phyloP scores from a whole-genome alignment of 768 basidiomycete species.

The Lyophyllum atratum region DNA sequence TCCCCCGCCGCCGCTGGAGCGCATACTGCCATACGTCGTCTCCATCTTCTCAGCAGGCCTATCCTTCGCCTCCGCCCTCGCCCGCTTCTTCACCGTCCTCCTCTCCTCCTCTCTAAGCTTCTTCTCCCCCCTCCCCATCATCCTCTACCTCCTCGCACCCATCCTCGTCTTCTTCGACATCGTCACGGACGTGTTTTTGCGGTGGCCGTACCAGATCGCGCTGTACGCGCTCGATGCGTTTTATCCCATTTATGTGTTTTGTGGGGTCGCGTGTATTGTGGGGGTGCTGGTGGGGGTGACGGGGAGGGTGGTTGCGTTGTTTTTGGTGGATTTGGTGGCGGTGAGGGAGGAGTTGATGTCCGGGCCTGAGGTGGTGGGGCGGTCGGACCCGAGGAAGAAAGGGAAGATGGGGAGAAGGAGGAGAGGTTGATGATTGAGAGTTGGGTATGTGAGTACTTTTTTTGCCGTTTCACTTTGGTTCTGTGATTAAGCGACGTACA shows the following conservation, averaged over 20 bases:
- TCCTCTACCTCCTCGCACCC: conserved; percentile 51
- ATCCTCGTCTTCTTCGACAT: conserved; percentile 42
- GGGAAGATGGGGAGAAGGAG: not conserved
- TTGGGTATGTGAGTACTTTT: not conserved
- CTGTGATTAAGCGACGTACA: too few species aligned
- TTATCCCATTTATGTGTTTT: conserved; percentile 59
- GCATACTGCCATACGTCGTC: conserved; percentile 14
- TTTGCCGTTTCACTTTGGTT: not conserved
- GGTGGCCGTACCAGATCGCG: conserved; percentile 44
- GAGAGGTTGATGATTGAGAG: conserved; percentile 1
- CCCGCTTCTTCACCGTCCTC: conserved; percentile 1
- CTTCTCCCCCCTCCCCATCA: conserved; percentile 27
- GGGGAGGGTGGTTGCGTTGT: conserved; percentile 22
- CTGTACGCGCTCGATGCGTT: conserved; percentile 42
- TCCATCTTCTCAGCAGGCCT: conserved; percentile 6
- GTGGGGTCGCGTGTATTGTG: conserved; percentile 55
- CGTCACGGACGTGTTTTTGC: conserved; percentile 40
- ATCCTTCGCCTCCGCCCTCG: conserved; percentile 6
- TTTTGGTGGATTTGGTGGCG: conserved; percentile 13
- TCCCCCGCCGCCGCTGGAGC: conserved; percentile 17
- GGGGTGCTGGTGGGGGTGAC: conserved; percentile 46
- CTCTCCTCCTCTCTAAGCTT: conserved; percentile 11
- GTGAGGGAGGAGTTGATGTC: not conserved
- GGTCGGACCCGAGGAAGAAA: not conserved
- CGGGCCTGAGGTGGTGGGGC: not conserved